These are phyloP conservation scores for Mucor lusitanicus DNA, from an alignment of 371 early-diverging fungal species.

Conservation along the genomic window DNA sequence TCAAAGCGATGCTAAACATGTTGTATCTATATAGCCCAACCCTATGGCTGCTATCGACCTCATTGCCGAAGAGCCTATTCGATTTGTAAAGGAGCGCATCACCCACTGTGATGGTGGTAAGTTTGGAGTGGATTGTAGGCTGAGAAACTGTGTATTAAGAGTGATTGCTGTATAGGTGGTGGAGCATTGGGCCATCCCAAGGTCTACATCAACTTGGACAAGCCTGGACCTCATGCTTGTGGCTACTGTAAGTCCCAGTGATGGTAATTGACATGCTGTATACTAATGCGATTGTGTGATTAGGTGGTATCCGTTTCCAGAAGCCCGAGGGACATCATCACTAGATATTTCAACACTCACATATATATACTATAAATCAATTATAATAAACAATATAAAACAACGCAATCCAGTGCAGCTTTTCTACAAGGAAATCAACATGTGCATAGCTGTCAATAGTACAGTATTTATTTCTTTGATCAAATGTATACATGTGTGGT, in stretches of 20 bases:
- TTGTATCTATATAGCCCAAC: slow-evolving; percentile 67
- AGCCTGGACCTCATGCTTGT: slow-evolving; percentile 73
- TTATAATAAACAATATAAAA: neutral
- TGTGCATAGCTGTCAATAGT: neutral
- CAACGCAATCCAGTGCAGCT: neutral
- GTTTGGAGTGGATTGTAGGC: neutral
- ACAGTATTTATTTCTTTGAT: neutral
- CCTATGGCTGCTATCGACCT: slow-evolving; percentile 92
- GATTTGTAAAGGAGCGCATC: slow-evolving; percentile 69
- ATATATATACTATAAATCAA: neutral
- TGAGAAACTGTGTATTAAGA: neutral
- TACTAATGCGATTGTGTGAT: neutral
- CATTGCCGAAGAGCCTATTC: slow-evolving; percentile 86
- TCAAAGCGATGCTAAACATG: neutral
- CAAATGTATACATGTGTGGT: neutral
- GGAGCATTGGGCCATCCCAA: slow-evolving; percentile 94
- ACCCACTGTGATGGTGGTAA: slow-evolving; percentile 91
- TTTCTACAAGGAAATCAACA: too few relatives aligned
- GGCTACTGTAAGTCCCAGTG: slow-evolving; percentile 71
- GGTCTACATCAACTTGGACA: slow-evolving; percentile 91
- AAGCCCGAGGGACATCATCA: slow-evolving; percentile 61
- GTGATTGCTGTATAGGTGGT: slow-evolving; percentile 58
- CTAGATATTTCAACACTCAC: slow-evolving; percentile 21
- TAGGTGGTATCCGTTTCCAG: slow-evolving; percentile 80
- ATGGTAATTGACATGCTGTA: neutral